phyloP scores from a whole-genome alignment of 345 rosid genomes.

The Excoecaria cochinchinensis region DNA sequence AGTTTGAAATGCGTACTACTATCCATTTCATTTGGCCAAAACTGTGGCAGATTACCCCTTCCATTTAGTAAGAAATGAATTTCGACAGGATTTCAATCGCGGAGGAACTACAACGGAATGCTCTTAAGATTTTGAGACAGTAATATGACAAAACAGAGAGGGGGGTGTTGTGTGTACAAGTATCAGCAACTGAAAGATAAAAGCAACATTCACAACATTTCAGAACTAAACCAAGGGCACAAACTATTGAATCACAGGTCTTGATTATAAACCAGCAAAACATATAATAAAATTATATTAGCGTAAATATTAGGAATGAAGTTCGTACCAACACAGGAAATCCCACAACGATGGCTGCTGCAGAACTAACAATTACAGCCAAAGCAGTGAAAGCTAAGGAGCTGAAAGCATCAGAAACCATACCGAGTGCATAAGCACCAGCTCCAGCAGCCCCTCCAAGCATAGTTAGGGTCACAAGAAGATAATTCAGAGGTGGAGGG shows the following conservation, averaged over 20 bases:
- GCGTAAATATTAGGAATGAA: constrained; percentile 6
- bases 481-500: constrained; percentile 82
- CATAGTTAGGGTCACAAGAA: constrained; percentile 81
- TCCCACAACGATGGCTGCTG: constrained; percentile 93
- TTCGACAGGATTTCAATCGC: background rate
- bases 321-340: constrained; percentile 78
- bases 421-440: constrained; percentile 80
- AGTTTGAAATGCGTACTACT: background rate
- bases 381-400: constrained; percentile 67
- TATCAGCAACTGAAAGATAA: background rate
- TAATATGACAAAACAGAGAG: too few relatives aligned
- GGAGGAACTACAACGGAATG: background rate
- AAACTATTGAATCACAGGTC: background rate
- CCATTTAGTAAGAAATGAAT: background rate
- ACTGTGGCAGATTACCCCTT: too few relatives aligned
- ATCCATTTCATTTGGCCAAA: background rate
- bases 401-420: constrained; percentile 83
- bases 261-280: background rate
- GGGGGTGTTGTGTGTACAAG: background rate
- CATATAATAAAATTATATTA: background rate
- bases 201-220: background rate
- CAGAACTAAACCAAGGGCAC: background rate
- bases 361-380: constrained; percentile 83
- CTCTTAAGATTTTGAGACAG: background rate
- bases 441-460: constrained; percentile 95